phyloP scores from a whole-genome alignment of 2,329 filamentous ascomycete genomes.

The Macroventuria anomochaeta region DNA sequence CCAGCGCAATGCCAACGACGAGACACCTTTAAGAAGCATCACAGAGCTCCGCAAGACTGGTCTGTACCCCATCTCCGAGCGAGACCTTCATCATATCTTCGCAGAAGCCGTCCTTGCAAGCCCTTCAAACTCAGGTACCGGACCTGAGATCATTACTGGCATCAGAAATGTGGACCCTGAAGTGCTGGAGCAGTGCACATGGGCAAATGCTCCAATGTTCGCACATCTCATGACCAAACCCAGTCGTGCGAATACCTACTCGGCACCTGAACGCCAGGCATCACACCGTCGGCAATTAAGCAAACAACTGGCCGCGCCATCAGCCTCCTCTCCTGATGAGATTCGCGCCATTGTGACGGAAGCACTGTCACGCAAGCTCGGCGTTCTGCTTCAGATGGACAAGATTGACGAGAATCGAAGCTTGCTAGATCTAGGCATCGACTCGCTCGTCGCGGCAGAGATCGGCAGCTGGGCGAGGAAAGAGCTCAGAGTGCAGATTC shows the following conservation, averaged over 20 bases:
- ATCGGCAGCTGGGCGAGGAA: slow-evolving; percentile 34
- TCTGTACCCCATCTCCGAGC: slow-evolving; percentile 13
- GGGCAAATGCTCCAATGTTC: background rate
- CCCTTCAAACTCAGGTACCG: slow-evolving; percentile 2
- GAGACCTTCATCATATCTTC: slow-evolving; percentile 20
- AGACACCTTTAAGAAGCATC: background rate
- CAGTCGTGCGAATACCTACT: background rate
- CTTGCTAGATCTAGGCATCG: slow-evolving; percentile 26
- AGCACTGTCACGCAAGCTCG: background rate
- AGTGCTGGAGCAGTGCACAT: background rate
- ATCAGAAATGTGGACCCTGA: slow-evolving; percentile 10
- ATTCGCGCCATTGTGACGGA: background rate
- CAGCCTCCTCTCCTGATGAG: background rate
- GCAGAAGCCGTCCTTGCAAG: slow-evolving; percentile 11
- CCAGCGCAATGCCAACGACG: background rate
- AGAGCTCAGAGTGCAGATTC: slow-evolving; percentile 14
- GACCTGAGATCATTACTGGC: slow-evolving; percentile 19
- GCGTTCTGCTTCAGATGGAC: background rate
- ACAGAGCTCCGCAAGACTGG: background rate
- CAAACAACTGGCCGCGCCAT: background rate
- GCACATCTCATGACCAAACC: background rate
- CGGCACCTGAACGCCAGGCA: background rate
- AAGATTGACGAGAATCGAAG: background rate
- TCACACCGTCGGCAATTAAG: background rate
- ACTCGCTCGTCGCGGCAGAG: slow-evolving; percentile 34